Percentiles rank a stretch among this genome's conserved stretches.
phyloP scores from a whole-genome alignment of 805 yeast genomes.

The Suhomyces xylopsoci region DNA sequence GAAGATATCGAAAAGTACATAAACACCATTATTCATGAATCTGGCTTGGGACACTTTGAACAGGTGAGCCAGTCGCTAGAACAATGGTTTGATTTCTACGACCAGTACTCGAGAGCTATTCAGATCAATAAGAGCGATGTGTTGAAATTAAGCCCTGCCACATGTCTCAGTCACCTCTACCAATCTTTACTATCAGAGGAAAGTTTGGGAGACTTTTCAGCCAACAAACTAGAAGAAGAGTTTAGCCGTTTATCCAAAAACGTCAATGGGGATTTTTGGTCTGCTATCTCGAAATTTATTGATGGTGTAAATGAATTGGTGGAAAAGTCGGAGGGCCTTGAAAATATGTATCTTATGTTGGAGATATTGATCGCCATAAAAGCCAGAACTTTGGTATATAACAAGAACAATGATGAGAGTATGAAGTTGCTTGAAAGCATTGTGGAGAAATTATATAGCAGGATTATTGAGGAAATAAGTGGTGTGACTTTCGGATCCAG shows the following conservation, averaged over 20 bases:
- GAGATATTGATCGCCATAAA: conserved; percentile 8
- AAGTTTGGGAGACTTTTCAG: conserved; percentile 18
- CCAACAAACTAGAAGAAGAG: conserved; percentile 9
- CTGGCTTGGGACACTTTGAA: background rate
- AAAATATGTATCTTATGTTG: conserved; percentile 12
- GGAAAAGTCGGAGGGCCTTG: background rate
- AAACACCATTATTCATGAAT: conserved; percentile 7
- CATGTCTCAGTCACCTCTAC: conserved; percentile 5
- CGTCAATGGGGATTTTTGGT: conserved; percentile 11
- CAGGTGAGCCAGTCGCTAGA: background rate
- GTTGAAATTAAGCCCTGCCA: conserved; percentile 4
- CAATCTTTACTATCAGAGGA: background rate
- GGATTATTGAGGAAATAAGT: background rate
- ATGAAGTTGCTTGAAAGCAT: background rate
- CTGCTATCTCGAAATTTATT: conserved; percentile 1
- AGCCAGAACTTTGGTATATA: background rate
- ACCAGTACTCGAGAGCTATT: conserved; percentile 1
- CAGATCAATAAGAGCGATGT: background rate
- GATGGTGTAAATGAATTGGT: background rate
- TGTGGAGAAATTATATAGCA: background rate
- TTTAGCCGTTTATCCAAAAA: conserved; percentile 11
- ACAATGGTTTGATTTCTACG: conserved; percentile 8
- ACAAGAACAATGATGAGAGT: background rate
- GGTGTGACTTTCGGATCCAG: background rate
- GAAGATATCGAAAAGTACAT: conserved; percentile 28